Conservation (phyloP, 371 early-diverging fungal genomes). For the Paramicrosporidium saccamoebae region DNA sequence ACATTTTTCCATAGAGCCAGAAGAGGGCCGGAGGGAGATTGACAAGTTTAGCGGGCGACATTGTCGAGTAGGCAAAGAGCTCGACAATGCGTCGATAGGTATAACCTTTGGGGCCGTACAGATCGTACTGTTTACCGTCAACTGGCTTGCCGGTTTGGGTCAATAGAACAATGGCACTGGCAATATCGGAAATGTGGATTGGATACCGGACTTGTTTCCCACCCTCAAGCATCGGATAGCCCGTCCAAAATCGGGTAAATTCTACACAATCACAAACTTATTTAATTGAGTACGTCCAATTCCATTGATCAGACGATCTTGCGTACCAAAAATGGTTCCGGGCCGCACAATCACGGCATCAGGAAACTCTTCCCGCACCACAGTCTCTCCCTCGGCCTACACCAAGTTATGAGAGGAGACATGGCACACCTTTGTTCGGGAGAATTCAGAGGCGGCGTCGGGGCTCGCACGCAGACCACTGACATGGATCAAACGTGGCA, state of each 20-base stretch:
- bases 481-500: slow-evolving; percentile 53
- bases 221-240: slow-evolving; percentile 1
- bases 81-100: slow-evolving; percentile 26
- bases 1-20: no score
- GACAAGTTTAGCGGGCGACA: no score
- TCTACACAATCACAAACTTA: not conserved
- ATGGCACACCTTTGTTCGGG: slow-evolving; percentile 34
- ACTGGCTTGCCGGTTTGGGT: slow-evolving; percentile 25
- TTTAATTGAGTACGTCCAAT: slow-evolving; percentile 22
- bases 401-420: not conserved
- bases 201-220: slow-evolving; percentile 1
- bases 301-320: slow-evolving; percentile 68
- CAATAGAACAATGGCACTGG: slow-evolving; percentile 35
- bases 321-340: slow-evolving; percentile 52
- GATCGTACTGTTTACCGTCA: slow-evolving; percentile 53
- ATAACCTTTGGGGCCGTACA: slow-evolving; percentile 50
- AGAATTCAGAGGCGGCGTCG: slow-evolving; percentile 34
- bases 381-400: slow-evolving; percentile 55
- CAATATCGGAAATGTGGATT: slow-evolving; percentile 43
- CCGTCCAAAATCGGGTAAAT: not conserved
- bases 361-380: slow-evolving; percentile 51
- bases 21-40: no score
- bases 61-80: no score
- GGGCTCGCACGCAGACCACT: slow-evolving; percentile 48
- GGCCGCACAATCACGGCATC: slow-evolving; percentile 76